Evolutionary conservation across 495 filamentous ascomycete genomes (phyloP), one percentile per base, ranked within the genome.

Genomic region (Penicillium pulvis): DNA sequence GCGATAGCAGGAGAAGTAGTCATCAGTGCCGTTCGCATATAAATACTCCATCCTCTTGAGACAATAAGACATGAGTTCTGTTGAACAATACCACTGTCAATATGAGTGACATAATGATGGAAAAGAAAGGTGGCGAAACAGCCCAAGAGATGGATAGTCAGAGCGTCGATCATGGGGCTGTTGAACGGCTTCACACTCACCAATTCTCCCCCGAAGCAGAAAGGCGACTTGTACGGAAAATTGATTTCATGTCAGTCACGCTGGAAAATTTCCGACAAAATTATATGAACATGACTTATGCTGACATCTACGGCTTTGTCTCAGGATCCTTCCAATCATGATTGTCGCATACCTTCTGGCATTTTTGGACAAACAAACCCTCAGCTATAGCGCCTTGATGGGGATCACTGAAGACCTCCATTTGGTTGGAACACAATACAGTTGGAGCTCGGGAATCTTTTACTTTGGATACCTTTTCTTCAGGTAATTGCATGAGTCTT

Each of bases 401-500:
- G 70, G 79, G 60, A 10, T 73, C 51, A 45, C 61, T 44, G 63
- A 79, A 30, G 81, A 64, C 66, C 61, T 85, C 28, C 57, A 80
- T 17, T 67, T 86, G 3, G 61, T 66, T n/a, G 83, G 82, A 6
- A 58, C 68, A 0, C 70, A 85, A 28, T 86, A 86, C 52, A 80
- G 67, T 48, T 87, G 80, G 81, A 63, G 80, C 0, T 75, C 72
- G 4, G 71, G 71, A 9, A 72, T 84, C 12, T 86, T 85, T 68
- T 85, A 86, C 63, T 81, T 87, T 56, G 85, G 85, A 12, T 87
- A 82, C 59, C 63, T 88, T 9, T 66, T 68, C 19, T 76, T 72
- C 35, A 73, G 73, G 56, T 77, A 66, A 70, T 48, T 8, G 0
- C 9, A 11, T 11, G 6, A 28, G 0, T 3, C 4, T 7, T 5